Percentiles rank a stretch among this genome's conserved stretches.
phyloP scores from a whole-genome alignment of 2,329 filamentous ascomycete species.

The Neonectria punicea region DNA sequence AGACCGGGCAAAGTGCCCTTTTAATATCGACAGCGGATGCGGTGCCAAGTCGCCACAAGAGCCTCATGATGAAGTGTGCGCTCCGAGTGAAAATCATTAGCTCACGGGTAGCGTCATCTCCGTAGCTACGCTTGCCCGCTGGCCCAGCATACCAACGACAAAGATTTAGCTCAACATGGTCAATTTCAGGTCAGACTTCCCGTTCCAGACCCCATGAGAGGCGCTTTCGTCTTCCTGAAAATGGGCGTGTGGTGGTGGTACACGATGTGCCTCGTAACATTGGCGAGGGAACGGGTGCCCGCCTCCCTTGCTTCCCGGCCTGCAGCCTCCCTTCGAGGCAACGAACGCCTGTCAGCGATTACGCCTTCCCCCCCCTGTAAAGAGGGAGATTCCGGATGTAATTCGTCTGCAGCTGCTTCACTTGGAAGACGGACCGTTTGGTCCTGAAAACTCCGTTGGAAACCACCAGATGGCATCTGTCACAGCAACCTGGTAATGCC shows the following conservation, averaged over 20 bases:
- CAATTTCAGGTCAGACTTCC: slow-evolving; percentile 14
- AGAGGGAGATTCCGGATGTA: background rate
- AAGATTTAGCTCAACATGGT: background rate
- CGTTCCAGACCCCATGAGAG: slow-evolving; percentile 13
- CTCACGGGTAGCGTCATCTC: background rate
- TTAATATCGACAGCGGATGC: background rate
- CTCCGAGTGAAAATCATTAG: background rate
- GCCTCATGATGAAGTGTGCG: background rate
- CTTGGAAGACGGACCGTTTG: too few relatives aligned
- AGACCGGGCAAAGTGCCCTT: background rate
- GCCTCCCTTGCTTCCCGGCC: slow-evolving; percentile 11
- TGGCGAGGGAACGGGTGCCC: background rate
- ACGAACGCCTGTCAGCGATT: background rate
- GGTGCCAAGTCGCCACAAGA: background rate
- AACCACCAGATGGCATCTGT: background rate
- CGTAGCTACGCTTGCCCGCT: background rate
- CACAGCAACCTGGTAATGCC: background rate
- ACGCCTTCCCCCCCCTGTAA: background rate
- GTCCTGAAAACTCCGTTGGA: background rate
- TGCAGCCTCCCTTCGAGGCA: slow-evolving; percentile 11
- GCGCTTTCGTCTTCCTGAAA: background rate
- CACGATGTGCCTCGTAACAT: background rate
- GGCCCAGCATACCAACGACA: slow-evolving; percentile 10
- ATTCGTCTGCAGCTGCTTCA: background rate
- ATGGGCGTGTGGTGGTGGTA: slow-evolving; percentile 1